Base-by-base conservation (phyloP, 192 early-diverging fungal species). In the Borealophlyctis nickersoniae region DNA sequence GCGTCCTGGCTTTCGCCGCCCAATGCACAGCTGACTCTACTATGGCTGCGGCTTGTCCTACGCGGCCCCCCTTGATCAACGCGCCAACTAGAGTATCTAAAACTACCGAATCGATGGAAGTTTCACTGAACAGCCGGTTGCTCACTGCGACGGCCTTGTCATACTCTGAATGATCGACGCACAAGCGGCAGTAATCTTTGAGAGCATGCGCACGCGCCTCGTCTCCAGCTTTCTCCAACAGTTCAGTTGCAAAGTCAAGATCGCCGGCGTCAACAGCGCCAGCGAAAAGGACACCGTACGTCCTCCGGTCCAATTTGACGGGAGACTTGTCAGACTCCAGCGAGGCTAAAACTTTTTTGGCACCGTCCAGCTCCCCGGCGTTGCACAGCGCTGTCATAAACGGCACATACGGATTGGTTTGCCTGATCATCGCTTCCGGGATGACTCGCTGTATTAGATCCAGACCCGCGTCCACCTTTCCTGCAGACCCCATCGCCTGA, bases 361-460 rank as follows among this genome's bases (percentile, higher is more conserved):
- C 57, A 1, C 13, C 28, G 19, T 11, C 60, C 26, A 62, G 2
- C 19, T 62, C 60, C 2, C 60, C 60, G 16, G 13, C 34, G 13
- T n/a, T 24, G n/a, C 13, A 11, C 23, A 22, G 30, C 3, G 13
- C 48, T 52, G 14, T 53, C 36, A 53, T n/a, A 23, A 62, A 13
- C 19, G 60, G 45, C 22, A 22, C 22, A 49, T 62, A 62, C 19
- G 2, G 22, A 24, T 22, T 62, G 24, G n/a, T 26, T 23, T 36
- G 60, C 11, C 13, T n/a, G 1, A 52, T 27, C n/a, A 27, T 52
- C 13, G 35, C 16, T 62, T 51, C 49, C 1, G 60, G 60, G 45
- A 62, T 62, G 24, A 62, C 3, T 2, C 45, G 45, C 0, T 52
- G 45, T 19, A 62, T 16, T 26, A 51, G 22, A 28, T 53, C 45